Base-by-base conservation (phyloP, 345 rosid species). In the Eucalyptus paniculata region DNA sequence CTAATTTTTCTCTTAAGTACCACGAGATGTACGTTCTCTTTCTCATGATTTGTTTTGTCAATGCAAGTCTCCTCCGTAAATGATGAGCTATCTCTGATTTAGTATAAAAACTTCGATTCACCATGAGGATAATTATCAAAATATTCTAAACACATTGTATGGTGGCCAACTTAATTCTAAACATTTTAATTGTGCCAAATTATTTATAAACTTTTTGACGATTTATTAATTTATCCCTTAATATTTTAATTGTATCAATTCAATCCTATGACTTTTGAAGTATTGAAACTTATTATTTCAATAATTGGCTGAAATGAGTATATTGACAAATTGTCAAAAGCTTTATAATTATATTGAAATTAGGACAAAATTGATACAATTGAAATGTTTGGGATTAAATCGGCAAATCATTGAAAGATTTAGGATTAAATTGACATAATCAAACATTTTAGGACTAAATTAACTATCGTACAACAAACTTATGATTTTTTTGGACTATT, bases 401-500 rank as follows among this genome's bases (percentile, higher is more conserved):
- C 0, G 1, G 6, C 30, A 24, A 56, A 56, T 24, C 6, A 56
- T 56, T 1, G 2, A 56, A 56, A 56, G 2, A 24, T 10, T 23
- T 56, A 56, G 0, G 0, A 1, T 0, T 24, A 23, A 2, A 24
- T 56, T 56, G 6, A 10, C 0, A 24, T 56, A 24, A 56, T 24
- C 24, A 24, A 56, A 56, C 24, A 23, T 2, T 24, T 23, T 24
- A 24, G 3, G 1, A 56, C 1, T 24, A 23, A 23, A 24, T 56
- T 56, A 24, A 56, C 30, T 10, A 10, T 56, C 0, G 6, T 4
- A 56, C 13, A 10, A 24, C 10, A 56, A 24, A 0, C 0, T 1
- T 9, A 24, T 4, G 0, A 56, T 24, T 24, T 56, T 24, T 24
- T 9, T 9, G 30, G 62, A 56, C 62, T 23, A 56, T 9, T 24